Conservation (phyloP, 257 asterid species). For the Salvia miltiorrhiza region DNA sequence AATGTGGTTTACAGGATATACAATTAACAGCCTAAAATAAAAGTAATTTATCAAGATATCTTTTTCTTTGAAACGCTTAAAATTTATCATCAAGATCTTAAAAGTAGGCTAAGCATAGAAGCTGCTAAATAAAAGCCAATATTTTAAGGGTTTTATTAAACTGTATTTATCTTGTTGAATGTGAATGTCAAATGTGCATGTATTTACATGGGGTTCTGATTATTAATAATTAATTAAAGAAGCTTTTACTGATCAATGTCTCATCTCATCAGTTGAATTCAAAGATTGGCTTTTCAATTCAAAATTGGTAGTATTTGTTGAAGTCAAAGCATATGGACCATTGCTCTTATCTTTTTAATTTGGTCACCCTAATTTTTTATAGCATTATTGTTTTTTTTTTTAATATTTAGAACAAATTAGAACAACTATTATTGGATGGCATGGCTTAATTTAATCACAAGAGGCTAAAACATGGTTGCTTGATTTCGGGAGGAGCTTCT, state of each 20-base stretch:
- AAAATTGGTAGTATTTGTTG: constrained; percentile 22
- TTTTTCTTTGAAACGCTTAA: neutral
- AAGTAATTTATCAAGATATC: too few relatives aligned
- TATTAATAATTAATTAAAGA: neutral
- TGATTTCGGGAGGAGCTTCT: constrained; percentile 7
- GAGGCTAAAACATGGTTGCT: neutral
- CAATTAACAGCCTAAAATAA: neutral
- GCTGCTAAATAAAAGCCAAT: neutral
- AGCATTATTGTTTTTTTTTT: too few relatives aligned
- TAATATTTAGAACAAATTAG: neutral
- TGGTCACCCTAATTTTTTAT: neutral
- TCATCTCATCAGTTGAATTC: constrained; percentile 11
- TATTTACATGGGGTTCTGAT: neutral
- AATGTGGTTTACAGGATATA: neutral
- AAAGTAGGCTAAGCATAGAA: neutral
- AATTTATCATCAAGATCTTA: too few relatives aligned
- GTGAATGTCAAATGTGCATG: neutral
- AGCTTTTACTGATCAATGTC: constrained; percentile 1
- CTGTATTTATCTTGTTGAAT: neutral
- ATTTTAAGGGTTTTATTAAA: neutral
- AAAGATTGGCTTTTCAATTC: constrained; percentile 14
- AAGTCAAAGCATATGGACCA: constrained; percentile 29
- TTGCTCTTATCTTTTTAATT: neutral
- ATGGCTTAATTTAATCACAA: neutral
- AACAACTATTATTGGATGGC: neutral